These are phyloP conservation scores for Fusarium denticulatum DNA, from an alignment of 2,329 filamentous ascomycete species.

Conservation along the genomic window DNA sequence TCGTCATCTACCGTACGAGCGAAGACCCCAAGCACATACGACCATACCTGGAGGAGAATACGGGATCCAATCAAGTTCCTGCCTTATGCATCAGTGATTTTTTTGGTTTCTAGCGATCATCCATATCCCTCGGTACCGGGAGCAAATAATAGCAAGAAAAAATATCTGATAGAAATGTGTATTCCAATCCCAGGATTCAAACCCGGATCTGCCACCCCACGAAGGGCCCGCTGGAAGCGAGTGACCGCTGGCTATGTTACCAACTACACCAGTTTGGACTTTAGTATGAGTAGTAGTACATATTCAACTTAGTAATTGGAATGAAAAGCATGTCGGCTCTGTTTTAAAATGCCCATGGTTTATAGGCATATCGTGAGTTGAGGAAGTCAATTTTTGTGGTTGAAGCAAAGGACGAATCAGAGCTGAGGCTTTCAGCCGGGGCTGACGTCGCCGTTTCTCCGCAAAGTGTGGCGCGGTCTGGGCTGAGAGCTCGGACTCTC, in stretches of 20 bases:
- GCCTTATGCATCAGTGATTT: background rate
- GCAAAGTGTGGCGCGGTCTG: slow-evolving; percentile 19
- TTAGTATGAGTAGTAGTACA: background rate
- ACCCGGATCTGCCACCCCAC: background rate
- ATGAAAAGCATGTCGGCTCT: background rate
- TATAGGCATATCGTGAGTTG: background rate
- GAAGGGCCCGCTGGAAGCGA: background rate
- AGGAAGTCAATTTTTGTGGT: background rate
- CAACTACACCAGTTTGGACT: background rate
- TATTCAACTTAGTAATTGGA: background rate
- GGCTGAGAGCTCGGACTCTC: slow-evolving; percentile 24
- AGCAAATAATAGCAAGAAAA: background rate
- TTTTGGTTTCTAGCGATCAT: background rate
- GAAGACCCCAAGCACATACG: background rate
- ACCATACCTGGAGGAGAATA: background rate
- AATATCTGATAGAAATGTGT: background rate
- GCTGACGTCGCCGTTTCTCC: slow-evolving; percentile 12
- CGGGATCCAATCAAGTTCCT: background rate
- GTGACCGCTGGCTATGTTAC: background rate
- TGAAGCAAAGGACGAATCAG: background rate
- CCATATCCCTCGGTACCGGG: background rate
- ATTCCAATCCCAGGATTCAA: background rate
- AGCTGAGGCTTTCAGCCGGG: background rate
- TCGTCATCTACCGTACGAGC: background rate
- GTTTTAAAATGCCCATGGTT: background rate